phyloP scores from a whole-genome alignment of 1,139 yeast species.

The Wickerhamomyces sp. region DNA sequence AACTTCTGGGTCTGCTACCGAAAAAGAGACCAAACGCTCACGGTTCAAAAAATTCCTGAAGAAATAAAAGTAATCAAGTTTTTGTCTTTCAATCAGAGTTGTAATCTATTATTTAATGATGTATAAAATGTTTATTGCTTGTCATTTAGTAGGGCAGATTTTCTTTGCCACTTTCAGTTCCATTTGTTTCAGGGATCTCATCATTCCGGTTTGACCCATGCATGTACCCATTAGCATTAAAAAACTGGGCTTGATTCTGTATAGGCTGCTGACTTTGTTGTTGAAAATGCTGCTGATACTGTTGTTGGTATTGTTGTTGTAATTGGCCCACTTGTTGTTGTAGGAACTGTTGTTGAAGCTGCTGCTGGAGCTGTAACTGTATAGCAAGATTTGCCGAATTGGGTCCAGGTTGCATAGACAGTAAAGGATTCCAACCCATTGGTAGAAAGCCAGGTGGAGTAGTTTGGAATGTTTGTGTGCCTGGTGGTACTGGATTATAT shows the following conservation, averaged over 20 bases:
- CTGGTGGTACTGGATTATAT: not conserved
- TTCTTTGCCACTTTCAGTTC: not conserved
- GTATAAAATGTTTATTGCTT: no score
- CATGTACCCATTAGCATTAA: not conserved
- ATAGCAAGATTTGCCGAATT: no score
- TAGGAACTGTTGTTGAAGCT: not conserved
- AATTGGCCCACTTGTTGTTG: not conserved
- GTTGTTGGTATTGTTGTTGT: not conserved
- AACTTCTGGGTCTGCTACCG: not conserved
- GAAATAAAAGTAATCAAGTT: constrained; percentile 1
- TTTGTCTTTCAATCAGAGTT: not conserved
- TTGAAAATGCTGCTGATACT: not conserved
- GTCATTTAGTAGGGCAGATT: no score
- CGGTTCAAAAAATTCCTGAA: constrained; percentile 21
- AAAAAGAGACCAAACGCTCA: constrained; percentile 13
- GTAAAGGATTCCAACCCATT: not conserved
- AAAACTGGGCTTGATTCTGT: not conserved
- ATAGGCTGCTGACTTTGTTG: not conserved
- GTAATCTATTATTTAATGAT: not conserved
- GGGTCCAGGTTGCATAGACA: no score
- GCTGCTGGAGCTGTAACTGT: no score
- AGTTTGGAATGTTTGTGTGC: not conserved
- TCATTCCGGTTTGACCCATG: no score
- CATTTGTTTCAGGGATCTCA: not conserved
- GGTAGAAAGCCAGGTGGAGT: not conserved